A percentile compares a stretch with the other conserved stretches of the same genome.
Evolutionary conservation across 1,139 yeast genomes (phyloP).

Genomic region (Maudiozyma humilis): DNA sequence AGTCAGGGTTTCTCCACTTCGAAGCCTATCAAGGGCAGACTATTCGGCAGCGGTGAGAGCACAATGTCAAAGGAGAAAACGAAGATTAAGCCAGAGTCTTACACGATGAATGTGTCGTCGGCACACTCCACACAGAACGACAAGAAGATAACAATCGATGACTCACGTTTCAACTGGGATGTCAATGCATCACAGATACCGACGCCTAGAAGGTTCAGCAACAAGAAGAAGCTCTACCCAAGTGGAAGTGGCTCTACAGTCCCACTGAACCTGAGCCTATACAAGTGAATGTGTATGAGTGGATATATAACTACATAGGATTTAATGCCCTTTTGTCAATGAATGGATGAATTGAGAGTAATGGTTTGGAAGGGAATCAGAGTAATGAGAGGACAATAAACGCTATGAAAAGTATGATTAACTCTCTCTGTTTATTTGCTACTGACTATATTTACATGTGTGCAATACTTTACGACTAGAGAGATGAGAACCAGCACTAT

Average conservation of each 20-base stretch:
- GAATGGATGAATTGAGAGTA: not conserved
- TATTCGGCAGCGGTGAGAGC: constrained; percentile 26
- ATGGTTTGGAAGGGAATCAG: too few species aligned
- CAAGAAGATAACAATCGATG: constrained; percentile 50
- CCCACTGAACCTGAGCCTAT: constrained; percentile 60
- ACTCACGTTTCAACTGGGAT: constrained; percentile 62
- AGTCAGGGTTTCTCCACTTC: constrained; percentile 23
- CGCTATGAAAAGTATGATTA: too few species aligned
- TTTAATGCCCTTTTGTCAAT: constrained; percentile 1
- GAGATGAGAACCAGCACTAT: too few species aligned
- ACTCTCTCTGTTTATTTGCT: too few species aligned
- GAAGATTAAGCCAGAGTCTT: constrained; percentile 11
- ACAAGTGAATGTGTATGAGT: constrained; percentile 9
- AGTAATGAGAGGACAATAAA: too few species aligned
- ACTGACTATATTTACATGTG: constrained; percentile 1
- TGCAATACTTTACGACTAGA: not conserved
- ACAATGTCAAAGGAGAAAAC: constrained; percentile 7
- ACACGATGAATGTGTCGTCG: constrained; percentile 7
- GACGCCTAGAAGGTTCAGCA: constrained; percentile 69
- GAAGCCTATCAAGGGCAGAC: constrained; percentile 26
- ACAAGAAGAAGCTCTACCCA: constrained; percentile 70
- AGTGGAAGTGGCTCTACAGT: constrained; percentile 95
- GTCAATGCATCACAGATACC: constrained; percentile 62
- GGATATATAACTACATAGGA: not conserved
- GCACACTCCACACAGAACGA: not conserved